These are phyloP conservation scores for Coniochaeta pulveracea DNA, from an alignment of 2,329 filamentous ascomycete species.

Conservation along the genomic window DNA sequence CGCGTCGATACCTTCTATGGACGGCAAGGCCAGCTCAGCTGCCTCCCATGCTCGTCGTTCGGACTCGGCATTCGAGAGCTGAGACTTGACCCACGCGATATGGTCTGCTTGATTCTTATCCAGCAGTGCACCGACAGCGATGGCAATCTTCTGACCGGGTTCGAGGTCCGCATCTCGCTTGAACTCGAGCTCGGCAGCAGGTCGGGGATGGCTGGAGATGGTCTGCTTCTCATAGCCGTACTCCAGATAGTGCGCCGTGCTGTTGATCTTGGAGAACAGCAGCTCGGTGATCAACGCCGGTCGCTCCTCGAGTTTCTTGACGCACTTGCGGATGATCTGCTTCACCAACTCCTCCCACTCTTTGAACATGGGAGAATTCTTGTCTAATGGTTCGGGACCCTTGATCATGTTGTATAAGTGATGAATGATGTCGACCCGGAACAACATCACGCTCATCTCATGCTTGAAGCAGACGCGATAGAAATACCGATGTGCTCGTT, in stretches of 20 bases:
- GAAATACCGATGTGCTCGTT: conserved; percentile 87
- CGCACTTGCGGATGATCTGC: conserved; percentile 71
- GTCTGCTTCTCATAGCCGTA: conserved; percentile 80
- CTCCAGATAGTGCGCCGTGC: conserved; percentile 77
- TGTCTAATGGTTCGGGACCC: conserved; percentile 67
- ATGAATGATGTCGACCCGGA: conserved; percentile 80
- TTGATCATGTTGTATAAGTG: conserved; percentile 88
- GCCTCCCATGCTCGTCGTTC: conserved; percentile 71
- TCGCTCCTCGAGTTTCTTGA: conserved; percentile 75
- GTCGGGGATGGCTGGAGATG: conserved; percentile 47
- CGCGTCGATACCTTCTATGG: conserved; percentile 19
- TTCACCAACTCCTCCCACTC: conserved; percentile 88
- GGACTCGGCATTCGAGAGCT: conserved; percentile 54
- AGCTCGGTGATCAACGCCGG: conserved; percentile 83
- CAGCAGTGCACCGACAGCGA: conserved; percentile 68
- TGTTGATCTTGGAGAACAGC: conserved; percentile 84
- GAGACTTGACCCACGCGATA: conserved; percentile 70
- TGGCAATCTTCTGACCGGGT: conserved; percentile 60
- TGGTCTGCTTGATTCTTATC: conserved; percentile 68
- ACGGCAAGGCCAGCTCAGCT: conserved; percentile 50
- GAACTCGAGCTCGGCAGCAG: conserved; percentile 76
- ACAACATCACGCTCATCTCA: conserved; percentile 79
- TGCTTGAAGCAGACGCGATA: conserved; percentile 93
- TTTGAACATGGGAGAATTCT: conserved; percentile 53
- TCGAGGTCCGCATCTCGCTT: conserved; percentile 60